Conservation (phyloP, 306 rosid genomes). For the Pachyrhizus erosus region DNA sequence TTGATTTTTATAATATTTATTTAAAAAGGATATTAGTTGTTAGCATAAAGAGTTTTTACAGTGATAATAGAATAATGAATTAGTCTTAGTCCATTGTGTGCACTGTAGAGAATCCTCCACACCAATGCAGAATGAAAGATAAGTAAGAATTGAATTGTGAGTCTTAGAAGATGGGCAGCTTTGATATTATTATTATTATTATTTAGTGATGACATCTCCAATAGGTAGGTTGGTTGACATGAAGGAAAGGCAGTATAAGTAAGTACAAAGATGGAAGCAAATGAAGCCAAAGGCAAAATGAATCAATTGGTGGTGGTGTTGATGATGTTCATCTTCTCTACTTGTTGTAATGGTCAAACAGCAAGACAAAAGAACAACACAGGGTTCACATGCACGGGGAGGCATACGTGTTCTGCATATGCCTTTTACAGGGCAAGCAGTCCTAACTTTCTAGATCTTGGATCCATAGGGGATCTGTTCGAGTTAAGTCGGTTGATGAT, state of each 20-base stretch:
- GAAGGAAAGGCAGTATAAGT: too few species aligned
- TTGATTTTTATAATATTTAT: too few species aligned
- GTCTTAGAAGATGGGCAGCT: background rate
- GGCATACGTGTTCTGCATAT: constrained; percentile 61
- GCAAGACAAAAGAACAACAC: constrained; percentile 40
- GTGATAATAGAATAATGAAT: too few species aligned
- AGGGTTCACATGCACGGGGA: constrained; percentile 60
- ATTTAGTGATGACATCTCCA: background rate
- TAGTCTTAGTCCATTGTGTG: background rate
- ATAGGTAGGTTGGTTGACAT: too few species aligned
- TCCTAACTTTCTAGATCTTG: constrained; percentile 76
- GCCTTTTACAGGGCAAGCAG: constrained; percentile 65
- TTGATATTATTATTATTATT: too few species aligned
- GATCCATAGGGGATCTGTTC: constrained; percentile 84
- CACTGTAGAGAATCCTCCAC: background rate
- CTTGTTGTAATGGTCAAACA: too few species aligned
- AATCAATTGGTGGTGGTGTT: too few species aligned
- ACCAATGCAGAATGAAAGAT: background rate
- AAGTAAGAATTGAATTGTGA: background rate
- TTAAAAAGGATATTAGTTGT: too few species aligned
- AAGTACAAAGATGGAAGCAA: too few species aligned
- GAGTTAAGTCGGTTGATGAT: constrained; percentile 69
- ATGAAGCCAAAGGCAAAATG: too few species aligned
- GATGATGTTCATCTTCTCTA: too few species aligned
- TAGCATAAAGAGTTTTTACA: too few species aligned